Conservation (phyloP, 108 stramenopile genomes). For the Licmophora abbreviata region DNA sequence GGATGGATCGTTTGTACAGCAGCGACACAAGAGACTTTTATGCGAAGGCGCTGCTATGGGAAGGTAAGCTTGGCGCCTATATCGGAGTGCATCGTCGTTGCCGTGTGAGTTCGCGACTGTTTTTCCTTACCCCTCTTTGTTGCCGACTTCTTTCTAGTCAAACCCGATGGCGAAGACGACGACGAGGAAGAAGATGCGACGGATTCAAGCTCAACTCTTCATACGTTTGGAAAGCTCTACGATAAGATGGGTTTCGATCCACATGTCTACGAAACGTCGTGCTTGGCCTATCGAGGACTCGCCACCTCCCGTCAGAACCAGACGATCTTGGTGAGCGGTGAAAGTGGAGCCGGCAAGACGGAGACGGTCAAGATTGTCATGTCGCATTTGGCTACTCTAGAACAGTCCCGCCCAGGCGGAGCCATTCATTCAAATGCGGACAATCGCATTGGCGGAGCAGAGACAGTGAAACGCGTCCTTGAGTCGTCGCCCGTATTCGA, state of each 20-base stretch:
- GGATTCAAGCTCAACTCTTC: too few relatives aligned
- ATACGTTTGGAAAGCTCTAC: conserved; percentile 6
- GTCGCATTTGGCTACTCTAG: conserved; percentile 70
- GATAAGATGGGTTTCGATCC: conserved; percentile 47
- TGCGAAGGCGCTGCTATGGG: conserved; percentile 30
- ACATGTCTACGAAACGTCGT: conserved; percentile 72
- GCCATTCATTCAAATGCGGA: conserved; percentile 10
- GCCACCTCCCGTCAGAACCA: conserved; percentile 43
- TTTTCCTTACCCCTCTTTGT: conserved; percentile 3
- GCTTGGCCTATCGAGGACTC: conserved; percentile 63
- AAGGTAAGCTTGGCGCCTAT: too few relatives aligned
- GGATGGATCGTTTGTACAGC: conserved; percentile 38
- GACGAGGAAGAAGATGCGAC: conserved; percentile 4
- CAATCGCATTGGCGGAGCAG: conserved; percentile 16
- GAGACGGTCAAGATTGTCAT: conserved; percentile 88
- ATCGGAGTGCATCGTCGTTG: conserved; percentile 30
- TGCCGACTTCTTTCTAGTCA: too few relatives aligned
- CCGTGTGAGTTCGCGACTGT: not conserved
- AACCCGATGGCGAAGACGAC: not conserved
- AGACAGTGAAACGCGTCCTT: conserved; percentile 53
- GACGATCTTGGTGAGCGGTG: conserved; percentile 77
- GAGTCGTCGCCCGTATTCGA: conserved; percentile 78
- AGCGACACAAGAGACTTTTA: conserved; percentile 44
- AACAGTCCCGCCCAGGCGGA: conserved; percentile 29
- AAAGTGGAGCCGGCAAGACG: conserved; percentile 88